phyloP scores from a whole-genome alignment of 1,284 basidiomycete genomes.

The Sanguinoderma infundibulare region DNA sequence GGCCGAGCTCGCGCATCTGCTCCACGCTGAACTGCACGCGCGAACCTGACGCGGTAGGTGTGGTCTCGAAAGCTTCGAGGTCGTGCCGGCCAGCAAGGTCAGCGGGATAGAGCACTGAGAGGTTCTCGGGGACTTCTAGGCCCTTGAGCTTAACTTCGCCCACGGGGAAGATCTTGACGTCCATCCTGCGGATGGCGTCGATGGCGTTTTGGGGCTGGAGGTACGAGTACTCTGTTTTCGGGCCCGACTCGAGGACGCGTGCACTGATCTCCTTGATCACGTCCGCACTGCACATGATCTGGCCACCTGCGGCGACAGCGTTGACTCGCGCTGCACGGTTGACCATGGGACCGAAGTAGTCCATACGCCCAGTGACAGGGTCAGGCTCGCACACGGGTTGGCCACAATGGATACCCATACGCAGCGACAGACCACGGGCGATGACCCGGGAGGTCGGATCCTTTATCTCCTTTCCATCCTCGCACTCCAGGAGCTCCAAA shows the following conservation, averaged over 20 bases:
- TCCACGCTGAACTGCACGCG: conserved; percentile 74
- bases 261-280: conserved; percentile 86
- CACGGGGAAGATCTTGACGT: conserved; percentile 75
- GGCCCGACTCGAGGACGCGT: conserved; percentile 56
- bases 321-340: conserved; percentile 91
- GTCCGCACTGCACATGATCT: conserved; percentile 93
- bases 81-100: conserved; percentile 78
- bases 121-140: conserved; percentile 86
- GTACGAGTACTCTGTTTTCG: conserved; percentile 60
- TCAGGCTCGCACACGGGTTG: conserved; percentile 91
- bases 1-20: conserved; percentile 79
- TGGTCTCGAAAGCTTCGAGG: conserved; percentile 42
- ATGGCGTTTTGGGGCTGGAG: conserved; percentile 61
- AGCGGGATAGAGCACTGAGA: conserved; percentile 86
- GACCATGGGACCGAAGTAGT: conserved; percentile 95
- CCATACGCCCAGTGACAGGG: conserved; percentile 95
- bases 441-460: conserved; percentile 77
- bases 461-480: conserved; percentile 86
- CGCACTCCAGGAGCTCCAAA: conserved; percentile 89
- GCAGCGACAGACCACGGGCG: conserved; percentile 89
- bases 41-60: conserved; percentile 50
- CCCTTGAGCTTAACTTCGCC: conserved; percentile 96
- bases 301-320: conserved; percentile 88
- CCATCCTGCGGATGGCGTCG: conserved; percentile 77
- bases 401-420: conserved; percentile 98